phyloP scores from a whole-genome alignment of 768 basidiomycete species.

The Lentinula raphanica region DNA sequence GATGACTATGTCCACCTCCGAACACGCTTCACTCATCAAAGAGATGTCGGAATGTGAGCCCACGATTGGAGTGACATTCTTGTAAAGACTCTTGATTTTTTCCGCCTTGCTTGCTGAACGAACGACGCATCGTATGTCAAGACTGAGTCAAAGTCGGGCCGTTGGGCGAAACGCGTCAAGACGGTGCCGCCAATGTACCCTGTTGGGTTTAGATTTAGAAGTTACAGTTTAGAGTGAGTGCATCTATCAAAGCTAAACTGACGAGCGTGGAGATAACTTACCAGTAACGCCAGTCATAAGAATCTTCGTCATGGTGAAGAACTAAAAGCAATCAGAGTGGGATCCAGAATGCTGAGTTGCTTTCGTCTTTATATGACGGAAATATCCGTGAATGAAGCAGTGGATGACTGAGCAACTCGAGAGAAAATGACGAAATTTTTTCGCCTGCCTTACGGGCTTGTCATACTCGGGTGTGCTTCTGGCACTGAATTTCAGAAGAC shows the following conservation, averaged over 20 bases:
- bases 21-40: neutral
- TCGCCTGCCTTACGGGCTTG: no score
- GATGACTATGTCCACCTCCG: constrained; percentile 8
- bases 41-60: constrained; percentile 6
- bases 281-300: constrained; percentile 9
- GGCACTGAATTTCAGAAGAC: no score
- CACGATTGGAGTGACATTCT: neutral
- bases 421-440: neutral
- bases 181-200: constrained; percentile 6
- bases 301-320: constrained; percentile 2
- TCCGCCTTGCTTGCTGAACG: constrained; percentile 8
- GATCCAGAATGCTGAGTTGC: no score
- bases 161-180: constrained; percentile 1
- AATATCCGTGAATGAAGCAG: neutral
- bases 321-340: no score
- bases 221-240: no score
- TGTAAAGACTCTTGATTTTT: neutral
- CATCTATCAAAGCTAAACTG: neutral
- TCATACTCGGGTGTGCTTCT: no score
- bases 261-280: neutral
- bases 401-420: neutral
- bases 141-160: neutral
- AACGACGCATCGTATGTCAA: constrained; percentile 5
- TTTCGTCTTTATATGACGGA: no score
- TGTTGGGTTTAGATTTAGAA: neutral